Evolutionary conservation across 305 asterid genomes (phyloP).

Genomic region (Solanum hybrid): DNA sequence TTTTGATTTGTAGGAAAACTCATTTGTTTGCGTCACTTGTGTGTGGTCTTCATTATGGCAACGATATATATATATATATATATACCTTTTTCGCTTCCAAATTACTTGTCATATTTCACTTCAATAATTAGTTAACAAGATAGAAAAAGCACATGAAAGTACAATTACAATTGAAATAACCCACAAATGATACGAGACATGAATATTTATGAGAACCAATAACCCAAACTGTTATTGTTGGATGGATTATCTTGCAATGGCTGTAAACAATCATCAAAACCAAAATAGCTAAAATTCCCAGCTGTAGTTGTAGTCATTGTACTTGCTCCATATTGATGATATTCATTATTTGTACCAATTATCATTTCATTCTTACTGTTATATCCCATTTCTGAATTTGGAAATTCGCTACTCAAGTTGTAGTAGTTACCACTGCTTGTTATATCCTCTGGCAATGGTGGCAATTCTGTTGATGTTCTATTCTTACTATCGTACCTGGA

Average conservation of each 20-base stretch:
- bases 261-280: conserved; percentile 1
- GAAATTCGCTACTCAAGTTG: not conserved
- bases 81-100: not conserved
- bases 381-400: not conserved
- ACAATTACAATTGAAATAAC: not conserved
- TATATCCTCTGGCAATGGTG: conserved; percentile 92
- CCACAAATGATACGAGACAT: not conserved
- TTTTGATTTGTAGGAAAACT: no score
- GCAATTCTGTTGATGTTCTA: conserved; percentile 35
- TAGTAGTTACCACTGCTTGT: conserved; percentile 44
- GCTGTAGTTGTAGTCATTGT: not conserved
- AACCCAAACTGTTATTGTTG: not conserved
- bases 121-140: not conserved
- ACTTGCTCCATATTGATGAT: not conserved
- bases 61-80: no score
- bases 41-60: no score
- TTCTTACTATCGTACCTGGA: not conserved
- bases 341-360: not conserved
- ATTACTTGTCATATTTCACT: not conserved
- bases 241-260: not conserved
- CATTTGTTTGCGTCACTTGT: no score
- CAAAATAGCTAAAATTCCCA: not conserved
- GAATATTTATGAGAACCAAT: not conserved
- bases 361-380: not conserved
- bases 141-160: not conserved